These are phyloP conservation scores for Oryza longistaminata DNA, from an alignment of 176 grass and related monocot genomes.

Conservation along the genomic window DNA sequence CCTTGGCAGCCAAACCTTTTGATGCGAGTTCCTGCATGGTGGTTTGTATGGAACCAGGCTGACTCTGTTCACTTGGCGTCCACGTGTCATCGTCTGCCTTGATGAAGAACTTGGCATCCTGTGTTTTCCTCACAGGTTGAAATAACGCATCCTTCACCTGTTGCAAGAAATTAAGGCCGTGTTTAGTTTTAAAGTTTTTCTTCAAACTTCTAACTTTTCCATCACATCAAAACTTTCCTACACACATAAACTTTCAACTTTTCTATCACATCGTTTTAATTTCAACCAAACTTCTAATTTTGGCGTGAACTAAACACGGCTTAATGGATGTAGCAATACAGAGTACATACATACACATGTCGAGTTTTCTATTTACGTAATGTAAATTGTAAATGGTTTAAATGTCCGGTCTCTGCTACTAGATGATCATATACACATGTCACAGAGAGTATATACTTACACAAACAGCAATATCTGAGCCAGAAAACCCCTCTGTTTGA, in stretches of 20 bases:
- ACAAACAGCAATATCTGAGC: conserved; percentile 63
- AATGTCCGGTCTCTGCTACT: too few relatives aligned
- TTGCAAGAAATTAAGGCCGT: not conserved
- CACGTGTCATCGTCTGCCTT: conserved; percentile 61
- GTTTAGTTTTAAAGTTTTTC: too few relatives aligned
- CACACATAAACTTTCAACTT: too few relatives aligned
- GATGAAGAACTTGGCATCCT: conserved; percentile 89
- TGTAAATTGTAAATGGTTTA: too few relatives aligned
- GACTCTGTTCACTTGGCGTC: conserved; percentile 85
- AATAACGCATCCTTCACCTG: conserved; percentile 96
- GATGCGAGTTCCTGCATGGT: conserved; percentile 86
- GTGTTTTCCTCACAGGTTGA: conserved; percentile 85
- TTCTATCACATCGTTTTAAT: too few relatives aligned
- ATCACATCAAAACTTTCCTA: too few relatives aligned
- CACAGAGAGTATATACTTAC: conserved; percentile 27
- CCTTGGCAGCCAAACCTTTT: conserved; percentile 73
- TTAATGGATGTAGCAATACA: too few relatives aligned
- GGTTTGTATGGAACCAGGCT: conserved; percentile 67
- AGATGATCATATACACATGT: not conserved
- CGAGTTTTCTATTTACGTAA: too few relatives aligned
- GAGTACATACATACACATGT: too few relatives aligned
- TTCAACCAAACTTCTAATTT: too few relatives aligned
- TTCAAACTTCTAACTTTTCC: too few relatives aligned
- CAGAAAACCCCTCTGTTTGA: conserved; percentile 53
- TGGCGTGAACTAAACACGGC: too few relatives aligned